phyloP scores from a whole-genome alignment of 2,329 filamentous ascomycete species.

The Penicillium sclerotiorum region DNA sequence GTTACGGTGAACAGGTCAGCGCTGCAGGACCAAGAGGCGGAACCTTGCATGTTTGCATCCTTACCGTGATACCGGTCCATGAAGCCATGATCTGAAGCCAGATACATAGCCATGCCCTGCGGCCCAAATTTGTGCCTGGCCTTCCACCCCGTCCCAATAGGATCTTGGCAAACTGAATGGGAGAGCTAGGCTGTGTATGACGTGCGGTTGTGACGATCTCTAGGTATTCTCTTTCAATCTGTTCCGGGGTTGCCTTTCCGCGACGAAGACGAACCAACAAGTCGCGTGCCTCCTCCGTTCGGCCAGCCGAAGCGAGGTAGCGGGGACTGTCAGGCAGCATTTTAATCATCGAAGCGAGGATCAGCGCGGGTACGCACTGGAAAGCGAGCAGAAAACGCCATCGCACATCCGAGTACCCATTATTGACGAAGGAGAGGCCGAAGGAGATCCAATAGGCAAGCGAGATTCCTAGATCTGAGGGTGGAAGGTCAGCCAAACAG shows the following conservation, averaged over 20 bases:
- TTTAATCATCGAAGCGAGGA: constrained; percentile 32
- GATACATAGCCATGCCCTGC: constrained; percentile 48
- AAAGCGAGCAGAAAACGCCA: constrained; percentile 41
- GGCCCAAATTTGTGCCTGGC: constrained; percentile 37
- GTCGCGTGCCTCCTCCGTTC: constrained; percentile 52
- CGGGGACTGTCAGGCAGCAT: constrained; percentile 38
- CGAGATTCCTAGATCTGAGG: constrained; percentile 50
- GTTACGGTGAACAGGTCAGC: not conserved
- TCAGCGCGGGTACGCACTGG: constrained; percentile 35
- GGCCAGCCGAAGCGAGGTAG: constrained; percentile 35
- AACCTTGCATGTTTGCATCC: constrained; percentile 25
- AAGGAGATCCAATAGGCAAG: constrained; percentile 42
- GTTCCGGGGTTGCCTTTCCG: constrained; percentile 20
- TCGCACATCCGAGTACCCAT: constrained; percentile 36
- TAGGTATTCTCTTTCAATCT: constrained; percentile 36
- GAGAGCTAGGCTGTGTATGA: constrained; percentile 37
- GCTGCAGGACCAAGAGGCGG: not conserved
- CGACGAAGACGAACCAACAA: constrained; percentile 45
- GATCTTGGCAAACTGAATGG: constrained; percentile 43
- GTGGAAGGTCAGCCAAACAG: constrained; percentile 5
- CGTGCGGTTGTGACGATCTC: constrained; percentile 40
- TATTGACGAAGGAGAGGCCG: constrained; percentile 37
- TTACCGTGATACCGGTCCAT: constrained; percentile 49
- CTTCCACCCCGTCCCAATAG: constrained; percentile 36
- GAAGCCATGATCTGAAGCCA: constrained; percentile 51